Conservation (phyloP, 2,329 filamentous ascomycete genomes). For the Fusarium sp. region DNA sequence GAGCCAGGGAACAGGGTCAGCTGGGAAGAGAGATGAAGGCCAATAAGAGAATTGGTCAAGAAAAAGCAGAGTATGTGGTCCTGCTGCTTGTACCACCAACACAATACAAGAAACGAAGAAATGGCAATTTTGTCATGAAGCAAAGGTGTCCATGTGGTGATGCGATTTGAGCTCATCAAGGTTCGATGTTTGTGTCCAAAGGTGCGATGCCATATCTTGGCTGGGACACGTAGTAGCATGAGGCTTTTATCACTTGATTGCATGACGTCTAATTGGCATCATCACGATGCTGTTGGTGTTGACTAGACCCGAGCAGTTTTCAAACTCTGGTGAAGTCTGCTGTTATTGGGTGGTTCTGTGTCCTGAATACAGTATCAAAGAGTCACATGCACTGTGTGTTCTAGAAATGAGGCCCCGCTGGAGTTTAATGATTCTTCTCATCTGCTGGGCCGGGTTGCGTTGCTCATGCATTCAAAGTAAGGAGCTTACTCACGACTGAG, state of each 20-base stretch:
- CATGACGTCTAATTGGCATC: slow-evolving; percentile 25
- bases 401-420: slow-evolving; percentile 35
- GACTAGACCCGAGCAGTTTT: neutral
- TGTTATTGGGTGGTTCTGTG: slow-evolving; percentile 11
- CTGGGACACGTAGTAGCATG: neutral
- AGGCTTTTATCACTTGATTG: neutral
- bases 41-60: slow-evolving; percentile 26
- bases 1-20: slow-evolving; percentile 28
- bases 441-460: neutral
- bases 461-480: slow-evolving; percentile 22
- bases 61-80: slow-evolving; percentile 38
- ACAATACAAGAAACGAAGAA: slow-evolving; percentile 33
- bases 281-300: slow-evolving; percentile 1
- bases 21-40: slow-evolving; percentile 9
- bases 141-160: neutral
- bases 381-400: slow-evolving; percentile 31
- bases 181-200: neutral
- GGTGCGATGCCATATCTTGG: neutral
- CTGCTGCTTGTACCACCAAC: slow-evolving; percentile 47
- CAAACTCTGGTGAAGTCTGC: neutral
- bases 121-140: slow-evolving; percentile 20
- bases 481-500: slow-evolving; percentile 23
- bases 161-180: neutral
- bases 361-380: slow-evolving; percentile 17
- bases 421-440: slow-evolving; percentile 32